Evolutionary conservation across 495 filamentous ascomycete species (phyloP), one percentile per base, ranked within the genome.

Genomic region (Thermochaetoides thermophila): DNA sequence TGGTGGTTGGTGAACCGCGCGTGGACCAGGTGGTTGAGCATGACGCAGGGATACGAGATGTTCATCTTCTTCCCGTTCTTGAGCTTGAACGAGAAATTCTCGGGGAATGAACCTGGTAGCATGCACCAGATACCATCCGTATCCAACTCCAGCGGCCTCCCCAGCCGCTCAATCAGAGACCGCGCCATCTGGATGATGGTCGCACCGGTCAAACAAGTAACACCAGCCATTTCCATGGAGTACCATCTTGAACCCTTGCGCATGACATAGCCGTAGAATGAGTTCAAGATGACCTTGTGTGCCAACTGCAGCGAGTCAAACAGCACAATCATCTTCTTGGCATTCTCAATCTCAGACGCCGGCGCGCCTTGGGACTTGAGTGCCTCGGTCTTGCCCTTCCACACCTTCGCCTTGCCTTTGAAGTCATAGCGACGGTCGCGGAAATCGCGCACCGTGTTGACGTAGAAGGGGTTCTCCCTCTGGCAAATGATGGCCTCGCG

Each of bases 101-200:
- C 89, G 0, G 89, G 89, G 48, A 99, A 99, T 0, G 83, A 86
- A 3, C 84, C 89, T 0, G 89, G 89, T 45, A 99, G 68, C 73
- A 99, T 99, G 66, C 89, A 99, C 89, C 89, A 99, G 49, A 99
- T 99, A 73, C 89, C 89, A 49, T 99, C 89, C 3, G 89, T 99
- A 57, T 99, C 89, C n/a, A 99, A 71, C 58, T 99, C 89, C 29
- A 99, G 64, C 0, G 89, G 89, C 25, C 89, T 74, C 13, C 89
- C 89, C 13, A 99, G 79, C 11, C 89, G 71, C 48, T 99, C 89
- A 8, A 99, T 86, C 12, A 99, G 68, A 44, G 91, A 80, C 53
- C 86, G 72, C 12, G 89, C 89, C 73, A 99, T 78, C 50, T 96
- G 89, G 52, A 99, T 99, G 52, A 99, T 99, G 35, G 76, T 84